Base-by-base conservation (phyloP, 1,139 yeast genomes). In the Suhomyces taliae region DNA sequence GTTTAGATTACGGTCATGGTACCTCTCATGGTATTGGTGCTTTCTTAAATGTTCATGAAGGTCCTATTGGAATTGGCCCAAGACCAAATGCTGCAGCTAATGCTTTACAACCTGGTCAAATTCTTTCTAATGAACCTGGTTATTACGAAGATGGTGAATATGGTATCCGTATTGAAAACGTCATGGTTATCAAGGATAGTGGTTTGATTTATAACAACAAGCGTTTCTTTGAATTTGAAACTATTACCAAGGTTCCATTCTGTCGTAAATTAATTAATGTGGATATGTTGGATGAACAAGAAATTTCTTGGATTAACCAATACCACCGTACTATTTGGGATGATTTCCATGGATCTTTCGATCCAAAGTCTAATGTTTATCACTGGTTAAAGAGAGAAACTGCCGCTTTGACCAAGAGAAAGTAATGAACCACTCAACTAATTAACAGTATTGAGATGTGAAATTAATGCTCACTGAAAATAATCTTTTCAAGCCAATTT, bases 11-110 rank as follows among this genome's bases (percentile, higher is more conserved):
- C 67, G 83, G 87, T 46, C 99, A 95, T 65, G 98, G 99, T 29
- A 95, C 99, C 1, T 95, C 97, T 1, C 99, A 95, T 66, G 99
- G 99, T n/a, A 83, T 95, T 44, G 99, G 97, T 4, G 77, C 96
- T 0, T 93, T 75, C 62, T 79, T 95, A 54, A 93, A 93, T 61
- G 99, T 93, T 37, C 99, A 95, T 64, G 98, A 95, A 64, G 96
- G 96, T 4, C 99, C 99, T 11, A 83, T 91, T 49, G 97, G 98
- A 8, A 87, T 93, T 58, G 95, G 97, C 2, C 81, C 84, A 56
- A 78, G 87, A 55, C 74, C 76, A 32, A 65, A 65, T 38, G 76
- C 76, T n/a, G 71, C 79, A 8, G 57, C 62, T 8, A 70, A 74
- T 37, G 67, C 78, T 2, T 73, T 87, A 49, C 70, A 77, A 54